Conservation (phyloP, 2,329 filamentous ascomycete genomes). For the Diaporthe helianthi region DNA sequence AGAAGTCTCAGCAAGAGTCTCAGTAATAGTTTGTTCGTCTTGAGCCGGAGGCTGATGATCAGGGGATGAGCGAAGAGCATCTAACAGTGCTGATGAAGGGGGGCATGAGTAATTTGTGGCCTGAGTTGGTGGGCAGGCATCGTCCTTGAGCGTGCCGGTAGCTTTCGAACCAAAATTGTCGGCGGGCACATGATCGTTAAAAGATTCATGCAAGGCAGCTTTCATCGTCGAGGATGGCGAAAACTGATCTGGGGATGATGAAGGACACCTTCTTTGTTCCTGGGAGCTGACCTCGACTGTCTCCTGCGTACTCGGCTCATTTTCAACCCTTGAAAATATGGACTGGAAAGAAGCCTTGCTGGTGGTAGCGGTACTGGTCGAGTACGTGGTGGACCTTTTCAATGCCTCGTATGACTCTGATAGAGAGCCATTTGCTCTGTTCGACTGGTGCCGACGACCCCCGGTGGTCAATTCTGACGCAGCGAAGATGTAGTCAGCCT, state of each 20-base stretch:
- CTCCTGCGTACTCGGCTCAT: conserved; percentile 41
- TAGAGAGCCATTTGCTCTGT: conserved; percentile 32
- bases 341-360: conserved; percentile 43
- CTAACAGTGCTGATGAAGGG: neutral
- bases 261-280: conserved; percentile 2
- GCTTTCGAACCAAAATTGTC: neutral
- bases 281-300: conserved; percentile 43
- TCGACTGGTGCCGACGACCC: neutral
- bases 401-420: conserved; percentile 36
- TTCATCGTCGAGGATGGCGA: neutral
- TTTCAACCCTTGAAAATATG: conserved; percentile 44
- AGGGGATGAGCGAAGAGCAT: neutral
- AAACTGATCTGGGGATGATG: conserved; percentile 1
- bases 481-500: neutral
- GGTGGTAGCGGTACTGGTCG: conserved; percentile 44
- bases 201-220: conserved; percentile 5
- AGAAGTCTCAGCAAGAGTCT: neutral
- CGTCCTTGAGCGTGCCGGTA: neutral
- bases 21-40: neutral
- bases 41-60: neutral
- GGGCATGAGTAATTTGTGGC: neutral
- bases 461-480: neutral
- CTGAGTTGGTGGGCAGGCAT: neutral
- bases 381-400: conserved; percentile 30
- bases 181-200: neutral